phyloP scores from a whole-genome alignment of 345 rosid genomes.

The Dipteronia dyeriana region DNA sequence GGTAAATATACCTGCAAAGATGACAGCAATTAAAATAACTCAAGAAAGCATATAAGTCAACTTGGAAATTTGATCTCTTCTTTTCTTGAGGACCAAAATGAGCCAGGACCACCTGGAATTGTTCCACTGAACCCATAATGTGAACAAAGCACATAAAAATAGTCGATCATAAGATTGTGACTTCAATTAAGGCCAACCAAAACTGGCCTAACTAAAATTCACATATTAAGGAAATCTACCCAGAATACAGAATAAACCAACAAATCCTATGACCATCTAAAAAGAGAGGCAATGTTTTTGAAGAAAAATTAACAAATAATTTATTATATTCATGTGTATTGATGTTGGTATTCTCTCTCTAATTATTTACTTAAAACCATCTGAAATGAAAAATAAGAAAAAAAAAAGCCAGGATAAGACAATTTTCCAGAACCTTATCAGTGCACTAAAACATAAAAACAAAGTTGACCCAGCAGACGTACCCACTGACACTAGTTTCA shows the following conservation, averaged over 20 bases:
- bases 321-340: background rate
- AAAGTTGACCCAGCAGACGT: constrained; percentile 29
- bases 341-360: background rate
- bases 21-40: constrained; percentile 6
- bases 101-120: background rate
- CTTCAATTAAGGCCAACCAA: background rate
- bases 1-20: constrained; percentile 79
- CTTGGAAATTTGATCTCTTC: background rate
- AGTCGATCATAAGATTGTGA: background rate
- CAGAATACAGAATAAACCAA: background rate
- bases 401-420: background rate
- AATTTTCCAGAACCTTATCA: constrained; percentile 2
- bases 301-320: background rate
- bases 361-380: background rate
- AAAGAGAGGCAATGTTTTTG: background rate
- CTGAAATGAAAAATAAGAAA: background rate
- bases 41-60: constrained; percentile 7
- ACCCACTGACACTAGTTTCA: constrained; percentile 99
- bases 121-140: background rate
- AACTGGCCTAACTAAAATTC: background rate
- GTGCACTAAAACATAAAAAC: background rate
- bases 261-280: background rate
- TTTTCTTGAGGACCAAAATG: background rate
- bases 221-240: background rate
- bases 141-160: background rate